A percentile compares a stretch with the other conserved stretches of the same genome.
phyloP scores from a whole-genome alignment of 2,329 filamentous ascomycete genomes.

The Alternaria hordeiaustralica region DNA sequence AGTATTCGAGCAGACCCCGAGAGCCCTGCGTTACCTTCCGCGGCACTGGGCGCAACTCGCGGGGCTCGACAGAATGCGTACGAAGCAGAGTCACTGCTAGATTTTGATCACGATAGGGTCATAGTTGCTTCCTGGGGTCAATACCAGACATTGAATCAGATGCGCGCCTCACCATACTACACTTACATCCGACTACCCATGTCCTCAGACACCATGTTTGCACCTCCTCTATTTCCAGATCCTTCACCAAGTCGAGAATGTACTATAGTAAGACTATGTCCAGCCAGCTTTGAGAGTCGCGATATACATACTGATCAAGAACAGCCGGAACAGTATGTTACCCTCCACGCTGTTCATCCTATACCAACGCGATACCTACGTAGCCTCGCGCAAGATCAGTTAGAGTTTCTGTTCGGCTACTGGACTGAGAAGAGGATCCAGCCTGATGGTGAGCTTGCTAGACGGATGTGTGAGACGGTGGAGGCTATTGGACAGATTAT shows the following conservation, averaged over 20 bases:
- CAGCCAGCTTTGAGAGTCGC: too few relatives aligned
- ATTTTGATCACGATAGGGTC: background rate
- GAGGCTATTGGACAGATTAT: background rate
- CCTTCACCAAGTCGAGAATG: background rate
- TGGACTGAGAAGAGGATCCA: background rate
- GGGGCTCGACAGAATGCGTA: background rate
- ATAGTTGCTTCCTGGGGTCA: background rate
- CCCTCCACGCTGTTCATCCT: background rate
- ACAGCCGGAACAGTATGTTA: background rate
- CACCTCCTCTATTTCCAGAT: background rate
- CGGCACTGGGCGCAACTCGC: background rate
- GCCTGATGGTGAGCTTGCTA: background rate
- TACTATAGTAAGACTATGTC: background rate
- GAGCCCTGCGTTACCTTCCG: background rate
- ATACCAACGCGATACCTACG: background rate
- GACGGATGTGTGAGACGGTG: background rate
- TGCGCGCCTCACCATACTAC: background rate
- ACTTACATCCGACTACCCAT: background rate
- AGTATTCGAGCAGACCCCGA: background rate
- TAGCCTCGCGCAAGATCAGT: background rate
- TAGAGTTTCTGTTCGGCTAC: background rate
- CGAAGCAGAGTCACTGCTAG: background rate
- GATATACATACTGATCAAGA: background rate
- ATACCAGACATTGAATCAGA: background rate
- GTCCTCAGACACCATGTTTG: background rate